These are phyloP conservation scores for Phaffomyces antillensis DNA, from an alignment of 805 yeast species.

Conservation along the genomic window DNA sequence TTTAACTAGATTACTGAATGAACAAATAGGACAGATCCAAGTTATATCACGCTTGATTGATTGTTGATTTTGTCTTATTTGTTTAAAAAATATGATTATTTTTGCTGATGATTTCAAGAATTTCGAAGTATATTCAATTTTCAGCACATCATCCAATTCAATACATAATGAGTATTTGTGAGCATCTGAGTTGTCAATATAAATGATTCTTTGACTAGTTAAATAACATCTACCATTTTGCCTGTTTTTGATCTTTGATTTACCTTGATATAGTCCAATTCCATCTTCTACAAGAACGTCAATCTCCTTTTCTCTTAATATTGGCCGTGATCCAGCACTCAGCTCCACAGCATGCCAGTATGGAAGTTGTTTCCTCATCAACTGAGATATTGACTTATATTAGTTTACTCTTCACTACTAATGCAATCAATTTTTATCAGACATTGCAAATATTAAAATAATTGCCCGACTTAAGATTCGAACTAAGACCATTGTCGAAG, in stretches of 20 bases:
- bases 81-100: constrained; percentile 39
- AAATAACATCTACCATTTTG: constrained; percentile 76
- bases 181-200: constrained; percentile 48
- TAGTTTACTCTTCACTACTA: no score
- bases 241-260: constrained; percentile 49
- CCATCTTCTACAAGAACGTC: constrained; percentile 45
- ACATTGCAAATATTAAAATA: no score
- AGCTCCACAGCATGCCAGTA: constrained; percentile 32
- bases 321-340: constrained; percentile 32
- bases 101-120: constrained; percentile 78
- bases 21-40: constrained; percentile 92
- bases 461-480: no score
- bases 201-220: constrained; percentile 67
- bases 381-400: neutral
- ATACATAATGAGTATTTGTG: constrained; percentile 39
- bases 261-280: constrained; percentile 78
- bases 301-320: constrained; percentile 37
- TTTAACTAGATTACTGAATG: constrained; percentile 48
- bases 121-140: constrained; percentile 38
- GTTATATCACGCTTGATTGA: neutral
- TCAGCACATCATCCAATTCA: constrained; percentile 34
- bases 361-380: constrained; percentile 8
- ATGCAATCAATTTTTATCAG: no score
- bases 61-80: neutral
- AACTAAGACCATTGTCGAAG: neutral